Conservation (phyloP, 1,284 basidiomycete species). For the Microbotryomycetes sp. region DNA sequence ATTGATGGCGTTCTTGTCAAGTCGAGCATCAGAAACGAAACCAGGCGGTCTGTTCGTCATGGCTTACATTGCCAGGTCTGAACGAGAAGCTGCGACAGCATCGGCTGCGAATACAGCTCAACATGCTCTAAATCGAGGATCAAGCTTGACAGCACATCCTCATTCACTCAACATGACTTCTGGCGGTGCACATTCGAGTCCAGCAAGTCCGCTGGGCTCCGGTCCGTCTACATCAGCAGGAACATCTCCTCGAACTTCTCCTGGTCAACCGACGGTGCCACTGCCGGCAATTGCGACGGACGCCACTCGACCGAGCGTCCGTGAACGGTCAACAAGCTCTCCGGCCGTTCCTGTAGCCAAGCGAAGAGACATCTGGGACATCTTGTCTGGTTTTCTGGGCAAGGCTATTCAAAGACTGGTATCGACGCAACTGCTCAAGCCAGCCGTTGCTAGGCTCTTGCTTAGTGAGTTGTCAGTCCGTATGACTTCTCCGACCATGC, state of each 20-base stretch:
- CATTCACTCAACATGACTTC: neutral
- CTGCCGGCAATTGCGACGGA: neutral
- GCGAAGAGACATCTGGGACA: constrained; percentile 42
- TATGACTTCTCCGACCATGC: neutral
- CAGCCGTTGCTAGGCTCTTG: constrained; percentile 42
- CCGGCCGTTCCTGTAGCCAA: neutral
- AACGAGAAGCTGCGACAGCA: constrained; percentile 27
- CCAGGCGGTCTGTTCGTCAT: constrained; percentile 42
- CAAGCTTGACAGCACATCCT: neutral
- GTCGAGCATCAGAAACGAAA: constrained; percentile 44
- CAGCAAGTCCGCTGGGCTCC: neutral
- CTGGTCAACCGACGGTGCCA: neutral
- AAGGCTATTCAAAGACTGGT: constrained; percentile 45
- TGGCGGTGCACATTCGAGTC: neutral
- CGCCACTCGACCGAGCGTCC: neutral
- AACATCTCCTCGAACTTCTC: neutral
- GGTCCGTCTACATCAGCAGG: neutral
- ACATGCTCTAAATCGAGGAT: neutral
- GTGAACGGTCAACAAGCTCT: neutral
- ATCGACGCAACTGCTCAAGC: constrained; percentile 44
- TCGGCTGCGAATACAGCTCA: neutral
- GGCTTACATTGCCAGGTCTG: constrained; percentile 43
- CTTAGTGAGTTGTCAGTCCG: constrained; percentile 32
- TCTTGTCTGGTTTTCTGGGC: constrained; percentile 41
- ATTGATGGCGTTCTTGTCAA: constrained; percentile 41